Evolutionary conservation across 1,284 basidiomycete species (phyloP), one percentile per base, ranked within the genome.

Genomic region (Moesziomyces globuligerus): DNA sequence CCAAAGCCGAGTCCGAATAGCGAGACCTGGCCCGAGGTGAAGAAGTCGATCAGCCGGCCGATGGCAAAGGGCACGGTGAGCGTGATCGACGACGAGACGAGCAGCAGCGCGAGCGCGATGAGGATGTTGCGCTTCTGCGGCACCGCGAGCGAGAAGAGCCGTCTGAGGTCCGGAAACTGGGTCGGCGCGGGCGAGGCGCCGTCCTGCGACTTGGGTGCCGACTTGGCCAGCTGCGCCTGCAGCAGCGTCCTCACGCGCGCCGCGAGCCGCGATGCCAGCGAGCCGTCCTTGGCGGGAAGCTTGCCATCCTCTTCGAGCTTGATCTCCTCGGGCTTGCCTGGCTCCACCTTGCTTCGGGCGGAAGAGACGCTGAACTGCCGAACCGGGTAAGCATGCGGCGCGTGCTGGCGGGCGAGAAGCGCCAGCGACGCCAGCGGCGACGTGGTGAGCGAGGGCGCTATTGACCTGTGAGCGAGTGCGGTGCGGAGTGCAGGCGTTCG

Each of bases 1-100:
- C 89, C 89, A 36, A 93, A 86, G 1, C 90, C 89, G 23, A 97
- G 65, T 18, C 83, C 83, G 34, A 83, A 76, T 15, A 73, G 54
- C 18, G 59, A 32, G 11, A 57, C 52, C 15, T 73, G 75, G 17
- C 65, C 68, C 28, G 64, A 59, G 23, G 79, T 79, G 65, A 82
- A 82, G 44, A 80, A 82, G 60, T 82, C 80, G 46, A 82, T 81
- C 20, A 82, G 49, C 15, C 74, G 74, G 32, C 80, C 80, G 54
- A 82, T 81, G n/a, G 77, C 77, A 23, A 79, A 77, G 10, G 80
- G 80, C 2, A 82, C 76, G 3, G 77, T 72, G 34, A 98, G 91
- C 9, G 93, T 91, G 13, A 98, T 92, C 3, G 83, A 83, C 0
- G 83, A 83, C 0, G 84, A 84, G 38, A 85, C 59, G 36, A 83